phyloP scores from a whole-genome alignment of 2,329 filamentous ascomycete species.

The Verticillium longisporum region DNA sequence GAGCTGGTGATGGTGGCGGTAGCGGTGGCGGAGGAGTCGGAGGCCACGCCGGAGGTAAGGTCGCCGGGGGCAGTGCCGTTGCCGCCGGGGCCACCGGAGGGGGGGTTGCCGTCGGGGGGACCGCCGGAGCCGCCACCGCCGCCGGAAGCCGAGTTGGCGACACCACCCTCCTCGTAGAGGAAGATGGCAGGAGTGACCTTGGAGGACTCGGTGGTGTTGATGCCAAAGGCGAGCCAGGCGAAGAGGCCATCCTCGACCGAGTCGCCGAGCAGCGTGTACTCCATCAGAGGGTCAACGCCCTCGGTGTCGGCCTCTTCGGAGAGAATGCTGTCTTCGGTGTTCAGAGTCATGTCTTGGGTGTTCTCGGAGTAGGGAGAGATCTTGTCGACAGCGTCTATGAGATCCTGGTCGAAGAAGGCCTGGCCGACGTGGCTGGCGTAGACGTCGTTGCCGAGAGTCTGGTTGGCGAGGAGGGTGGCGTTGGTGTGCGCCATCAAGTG shows the following conservation, averaged over 20 bases:
- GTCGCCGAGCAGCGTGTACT: conserved; percentile 51
- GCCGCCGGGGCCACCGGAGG: too few species aligned
- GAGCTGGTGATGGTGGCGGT: too few species aligned
- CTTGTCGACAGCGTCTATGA: conserved; percentile 41
- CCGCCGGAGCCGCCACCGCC: neutral
- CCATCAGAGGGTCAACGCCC: conserved; percentile 49
- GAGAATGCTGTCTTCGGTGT: conserved; percentile 43
- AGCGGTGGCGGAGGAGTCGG: neutral
- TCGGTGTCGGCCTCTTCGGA: conserved; percentile 36
- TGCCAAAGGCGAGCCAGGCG: conserved; percentile 45
- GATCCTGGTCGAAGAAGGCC: conserved; percentile 52
- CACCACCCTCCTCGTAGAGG: conserved; percentile 23
- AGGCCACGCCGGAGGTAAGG: neutral
- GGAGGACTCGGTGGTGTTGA: conserved; percentile 26
- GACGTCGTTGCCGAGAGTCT: conserved; percentile 38
- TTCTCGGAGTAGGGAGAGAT: conserved; percentile 37
- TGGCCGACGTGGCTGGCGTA: conserved; percentile 54
- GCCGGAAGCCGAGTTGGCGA: conserved; percentile 16
- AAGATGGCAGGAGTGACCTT: conserved; percentile 21
- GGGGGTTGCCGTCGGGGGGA: neutral
- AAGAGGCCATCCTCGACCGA: conserved; percentile 42
- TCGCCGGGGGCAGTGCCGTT: too few species aligned
- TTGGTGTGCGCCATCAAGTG: conserved; percentile 27
- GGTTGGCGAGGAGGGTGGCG: conserved; percentile 35
- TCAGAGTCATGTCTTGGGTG: conserved; percentile 35